Percentiles rank a stretch among this genome's conserved stretches.
Evolutionary conservation across 2,329 filamentous ascomycete species (phyloP).

Genomic region (Epichloe coenophiala): DNA sequence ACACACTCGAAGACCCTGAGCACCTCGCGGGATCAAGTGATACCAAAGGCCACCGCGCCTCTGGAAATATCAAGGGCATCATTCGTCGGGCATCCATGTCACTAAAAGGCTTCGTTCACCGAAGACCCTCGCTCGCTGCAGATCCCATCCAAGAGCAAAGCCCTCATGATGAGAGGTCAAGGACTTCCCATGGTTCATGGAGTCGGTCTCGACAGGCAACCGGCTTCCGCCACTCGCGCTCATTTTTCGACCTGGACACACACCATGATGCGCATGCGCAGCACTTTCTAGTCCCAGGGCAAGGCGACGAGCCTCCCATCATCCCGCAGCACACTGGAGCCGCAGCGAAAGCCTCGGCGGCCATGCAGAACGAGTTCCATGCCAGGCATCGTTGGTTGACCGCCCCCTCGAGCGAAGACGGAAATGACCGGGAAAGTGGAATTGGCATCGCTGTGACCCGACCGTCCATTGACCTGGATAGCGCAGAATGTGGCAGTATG

Average conservation of each 20-base stretch:
- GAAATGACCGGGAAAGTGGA: conserved; percentile 48
- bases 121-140: conserved; percentile 29
- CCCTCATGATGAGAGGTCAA: conserved; percentile 20
- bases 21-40: conserved; percentile 10
- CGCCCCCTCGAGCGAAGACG: conserved; percentile 27
- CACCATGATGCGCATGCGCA: conserved; percentile 13
- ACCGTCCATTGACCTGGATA: conserved; percentile 24
- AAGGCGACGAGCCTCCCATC: conserved; percentile 41
- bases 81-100: conserved; percentile 43
- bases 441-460: conserved; percentile 45
- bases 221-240: conserved; percentile 34
- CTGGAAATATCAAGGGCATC: conserved; percentile 32
- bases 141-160: conserved; percentile 17
- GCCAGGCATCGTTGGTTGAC: conserved; percentile 28
- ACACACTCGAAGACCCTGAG: conserved; percentile 15
- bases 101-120: conserved; percentile 37
- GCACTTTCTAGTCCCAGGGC: conserved; percentile 32
- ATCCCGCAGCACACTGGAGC: conserved; percentile 46
- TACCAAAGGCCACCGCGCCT: conserved; percentile 13
- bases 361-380: conserved; percentile 41
- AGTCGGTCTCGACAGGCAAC: conserved; percentile 37
- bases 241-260: conserved; percentile 29
- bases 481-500: conserved; percentile 18
- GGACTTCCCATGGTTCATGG: conserved; percentile 37
- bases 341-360: conserved; percentile 48